A percentile compares a stretch with the other conserved stretches of the same genome.
Conservation (phyloP, 257 asterid species). For the Nicotiana sylvestris region DNA sequence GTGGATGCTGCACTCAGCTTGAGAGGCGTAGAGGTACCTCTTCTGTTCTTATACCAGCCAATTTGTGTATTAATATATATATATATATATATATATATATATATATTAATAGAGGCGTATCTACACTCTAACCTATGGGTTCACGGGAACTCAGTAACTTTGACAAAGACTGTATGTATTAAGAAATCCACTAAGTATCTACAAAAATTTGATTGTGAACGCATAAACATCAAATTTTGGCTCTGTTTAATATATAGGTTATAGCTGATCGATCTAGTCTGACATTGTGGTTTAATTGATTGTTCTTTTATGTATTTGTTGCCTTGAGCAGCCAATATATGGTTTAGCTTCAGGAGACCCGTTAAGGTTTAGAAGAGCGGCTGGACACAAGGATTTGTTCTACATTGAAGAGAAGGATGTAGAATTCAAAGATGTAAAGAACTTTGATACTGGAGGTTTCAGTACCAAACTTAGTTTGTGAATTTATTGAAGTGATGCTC, state of each 20-base stretch:
- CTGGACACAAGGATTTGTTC: conserved; percentile 89
- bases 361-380: conserved; percentile 79
- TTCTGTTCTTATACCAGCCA: background rate
- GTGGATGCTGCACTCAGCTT: conserved; percentile 88
- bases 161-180: too few relatives aligned
- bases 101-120: too few relatives aligned
- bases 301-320: conserved; percentile 1
- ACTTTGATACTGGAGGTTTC: background rate
- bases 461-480: conserved; percentile 7
- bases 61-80: background rate
- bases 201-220: too few relatives aligned
- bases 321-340: conserved; percentile 60
- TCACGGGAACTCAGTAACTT: too few relatives aligned
- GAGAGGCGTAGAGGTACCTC: conserved; percentile 75
- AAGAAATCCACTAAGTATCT: too few relatives aligned
- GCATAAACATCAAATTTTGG: too few relatives aligned
- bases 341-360: conserved; percentile 94
- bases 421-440: conserved; percentile 81
- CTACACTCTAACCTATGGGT: too few relatives aligned
- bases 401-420: conserved; percentile 85
- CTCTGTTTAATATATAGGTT: background rate
- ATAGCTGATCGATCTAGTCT: background rate
- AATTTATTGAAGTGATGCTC: background rate
- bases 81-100: too few relatives aligned
- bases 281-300: background rate